Conservation (phyloP, 164 flowering plant species). For the Piper betle region DNA sequence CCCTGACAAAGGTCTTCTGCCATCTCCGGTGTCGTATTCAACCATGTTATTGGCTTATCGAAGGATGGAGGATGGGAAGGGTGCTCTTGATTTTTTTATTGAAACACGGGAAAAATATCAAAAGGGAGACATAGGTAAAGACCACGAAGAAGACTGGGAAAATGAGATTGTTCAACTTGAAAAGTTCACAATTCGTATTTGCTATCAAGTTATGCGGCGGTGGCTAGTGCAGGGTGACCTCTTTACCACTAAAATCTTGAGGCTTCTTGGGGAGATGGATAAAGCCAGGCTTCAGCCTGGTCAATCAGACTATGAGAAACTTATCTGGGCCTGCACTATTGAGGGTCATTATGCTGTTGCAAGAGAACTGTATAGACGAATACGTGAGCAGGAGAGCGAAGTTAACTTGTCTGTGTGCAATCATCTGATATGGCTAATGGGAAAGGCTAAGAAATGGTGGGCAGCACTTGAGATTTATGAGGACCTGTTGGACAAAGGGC, state of each 20-base stretch:
- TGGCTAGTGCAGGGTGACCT: conserved; percentile 62
- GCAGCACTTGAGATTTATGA: conserved; percentile 92
- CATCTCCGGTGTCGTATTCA: conserved; percentile 68
- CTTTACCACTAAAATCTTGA: conserved; percentile 38
- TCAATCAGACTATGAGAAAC: conserved; percentile 53
- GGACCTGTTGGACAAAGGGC: conserved; percentile 80
- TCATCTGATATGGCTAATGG: conserved; percentile 91
- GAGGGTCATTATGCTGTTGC: conserved; percentile 62
- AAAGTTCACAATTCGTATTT: conserved; percentile 47
- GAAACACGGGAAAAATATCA: conserved; percentile 42
- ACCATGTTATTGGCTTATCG: conserved; percentile 67
- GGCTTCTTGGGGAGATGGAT: conserved; percentile 60
- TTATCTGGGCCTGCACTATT: conserved; percentile 80
- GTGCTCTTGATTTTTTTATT: conserved; percentile 62
- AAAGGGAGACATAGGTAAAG: conserved; percentile 43
- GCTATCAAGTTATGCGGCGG: conserved; percentile 73
- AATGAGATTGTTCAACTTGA: conserved; percentile 52
- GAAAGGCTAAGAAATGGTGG: conserved; percentile 98
- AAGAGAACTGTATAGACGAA: conserved; percentile 61
- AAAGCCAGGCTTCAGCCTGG: conserved; percentile 41
- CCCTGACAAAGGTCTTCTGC: conserved; percentile 37
- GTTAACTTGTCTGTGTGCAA: conserved; percentile 89
- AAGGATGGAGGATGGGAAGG: conserved; percentile 67
- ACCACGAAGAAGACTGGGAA: conserved; percentile 43
- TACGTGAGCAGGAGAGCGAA: conserved; percentile 44